Evolutionary conservation across 805 yeast species (phyloP), one percentile per base, ranked within the genome.

Genomic region (Candida boleticola): DNA sequence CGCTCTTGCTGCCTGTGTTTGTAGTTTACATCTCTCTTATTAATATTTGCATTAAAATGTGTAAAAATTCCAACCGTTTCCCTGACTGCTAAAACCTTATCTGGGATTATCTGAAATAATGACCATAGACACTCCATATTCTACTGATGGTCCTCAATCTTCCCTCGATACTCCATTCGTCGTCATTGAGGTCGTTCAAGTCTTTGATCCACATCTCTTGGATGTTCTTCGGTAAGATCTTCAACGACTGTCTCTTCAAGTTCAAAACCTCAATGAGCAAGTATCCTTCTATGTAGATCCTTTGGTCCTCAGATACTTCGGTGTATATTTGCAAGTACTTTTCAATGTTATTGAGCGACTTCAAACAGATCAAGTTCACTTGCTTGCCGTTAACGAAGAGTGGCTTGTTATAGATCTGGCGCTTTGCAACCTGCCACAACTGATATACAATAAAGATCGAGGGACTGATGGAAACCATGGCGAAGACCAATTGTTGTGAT

Each of bases 401-500:
- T 33, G 67, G 65, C 44, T 51, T 50, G 30, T 58, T 29, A 39
- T 53, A 35, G 9, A 66, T 41, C 40, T 64, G 64, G 20, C 40
- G 48, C 10, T 60, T 56, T 2, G 61, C 20, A 7, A 61, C 53
- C 22, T 52, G 62, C 39, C 68, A 49, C 3, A 70, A 38, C 47
- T 76, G 75, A 61, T 82, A 76, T 1, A 82, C 47, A 13, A 83
- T 76, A 41, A 88, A 50, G 18, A 80, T 52, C 39, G 92, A 76
- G 0, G 99, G 99, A 16, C 90, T 77, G 3, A 93, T 82, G 1
- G 97, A 96, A 20, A 93, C 85, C 18, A 88, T 68, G 1, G 96
- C 97, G 66, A 92, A 88, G n/a, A 93, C 93, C 41, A 92, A 75
- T 59, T 93, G 96, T 65, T 92, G 99, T 39, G 93, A 83, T 60